These are phyloP conservation scores for Eucalyptus melliodora DNA, from an alignment of 345 rosid genomes.

Conservation along the genomic window DNA sequence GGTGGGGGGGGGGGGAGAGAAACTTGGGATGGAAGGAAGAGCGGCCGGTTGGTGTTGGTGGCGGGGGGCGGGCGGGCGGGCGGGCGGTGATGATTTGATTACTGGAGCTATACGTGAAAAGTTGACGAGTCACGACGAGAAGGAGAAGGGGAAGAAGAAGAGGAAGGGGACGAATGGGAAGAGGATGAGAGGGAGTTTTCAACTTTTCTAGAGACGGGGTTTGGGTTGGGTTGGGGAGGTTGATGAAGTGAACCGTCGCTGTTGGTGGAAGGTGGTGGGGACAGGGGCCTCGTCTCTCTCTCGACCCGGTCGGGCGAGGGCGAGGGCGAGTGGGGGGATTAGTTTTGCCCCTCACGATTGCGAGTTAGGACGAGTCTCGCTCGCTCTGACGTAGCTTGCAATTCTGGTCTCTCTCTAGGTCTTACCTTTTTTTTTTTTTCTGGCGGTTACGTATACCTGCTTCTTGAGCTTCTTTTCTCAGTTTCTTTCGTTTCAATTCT, in stretches of 20 bases:
- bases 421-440: background rate
- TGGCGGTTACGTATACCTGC: background rate
- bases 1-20: background rate
- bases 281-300: background rate
- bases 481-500: background rate
- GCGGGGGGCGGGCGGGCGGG: background rate
- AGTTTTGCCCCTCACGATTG: background rate
- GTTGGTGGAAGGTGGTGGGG: background rate
- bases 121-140: background rate
- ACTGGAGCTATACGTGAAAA: background rate
- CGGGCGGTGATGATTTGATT: background rate
- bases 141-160: background rate
- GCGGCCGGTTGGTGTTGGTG: background rate
- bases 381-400: conserved; percentile 23
- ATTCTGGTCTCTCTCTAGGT: background rate
- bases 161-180: background rate
- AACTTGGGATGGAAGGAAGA: background rate
- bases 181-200: background rate
- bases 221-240: background rate
- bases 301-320: background rate
- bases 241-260: background rate
- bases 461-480: background rate
- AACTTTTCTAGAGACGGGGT: background rate
- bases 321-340: background rate
- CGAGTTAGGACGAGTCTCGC: background rate